These are phyloP conservation scores for Aureococcus anophagefferens DNA, from an alignment of 108 stramenopile species.

Conservation along the genomic window DNA sequence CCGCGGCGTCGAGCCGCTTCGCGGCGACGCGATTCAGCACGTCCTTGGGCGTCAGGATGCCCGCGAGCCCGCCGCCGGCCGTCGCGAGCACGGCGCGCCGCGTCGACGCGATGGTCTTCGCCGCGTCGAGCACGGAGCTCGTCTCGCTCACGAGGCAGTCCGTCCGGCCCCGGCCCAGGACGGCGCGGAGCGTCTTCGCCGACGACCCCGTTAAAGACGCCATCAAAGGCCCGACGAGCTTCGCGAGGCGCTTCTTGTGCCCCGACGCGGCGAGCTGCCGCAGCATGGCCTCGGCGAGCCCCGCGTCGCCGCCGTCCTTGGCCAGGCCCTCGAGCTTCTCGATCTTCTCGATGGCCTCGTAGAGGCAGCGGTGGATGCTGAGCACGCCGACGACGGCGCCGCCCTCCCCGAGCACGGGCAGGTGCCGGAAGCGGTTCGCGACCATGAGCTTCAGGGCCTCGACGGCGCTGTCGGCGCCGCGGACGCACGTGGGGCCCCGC, in stretches of 20 bases:
- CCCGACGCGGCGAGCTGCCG: no score
- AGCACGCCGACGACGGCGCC: conserved; percentile 5
- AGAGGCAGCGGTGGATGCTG: conserved; percentile 12
- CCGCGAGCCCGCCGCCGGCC: conserved; percentile 9
- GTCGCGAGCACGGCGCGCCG: not conserved
- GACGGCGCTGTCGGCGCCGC: conserved; percentile 42
- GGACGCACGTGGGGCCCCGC: conserved; percentile 66
- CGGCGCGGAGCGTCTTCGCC: not conserved
- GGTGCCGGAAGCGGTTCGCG: conserved; percentile 67
- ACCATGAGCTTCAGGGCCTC: conserved; percentile 18
- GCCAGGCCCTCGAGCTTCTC: not conserved
- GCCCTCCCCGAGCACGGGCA: conserved; percentile 21
- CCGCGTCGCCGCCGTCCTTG: no score
- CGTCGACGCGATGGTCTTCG: not conserved
- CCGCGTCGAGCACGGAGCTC: conserved; percentile 3
- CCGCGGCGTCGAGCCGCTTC: conserved; percentile 6
- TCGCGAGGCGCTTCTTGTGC: no score
- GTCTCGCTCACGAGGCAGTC: not conserved
- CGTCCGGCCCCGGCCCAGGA: no score
- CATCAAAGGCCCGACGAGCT: no score
- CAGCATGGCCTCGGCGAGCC: no score
- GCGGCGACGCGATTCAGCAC: conserved; percentile 15
- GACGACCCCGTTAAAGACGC: not conserved
- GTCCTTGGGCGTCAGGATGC: conserved; percentile 24
- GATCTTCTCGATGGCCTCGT: no score